Base-by-base conservation (phyloP, 805 yeast species). In the Helenozyma baotianmanensis region DNA sequence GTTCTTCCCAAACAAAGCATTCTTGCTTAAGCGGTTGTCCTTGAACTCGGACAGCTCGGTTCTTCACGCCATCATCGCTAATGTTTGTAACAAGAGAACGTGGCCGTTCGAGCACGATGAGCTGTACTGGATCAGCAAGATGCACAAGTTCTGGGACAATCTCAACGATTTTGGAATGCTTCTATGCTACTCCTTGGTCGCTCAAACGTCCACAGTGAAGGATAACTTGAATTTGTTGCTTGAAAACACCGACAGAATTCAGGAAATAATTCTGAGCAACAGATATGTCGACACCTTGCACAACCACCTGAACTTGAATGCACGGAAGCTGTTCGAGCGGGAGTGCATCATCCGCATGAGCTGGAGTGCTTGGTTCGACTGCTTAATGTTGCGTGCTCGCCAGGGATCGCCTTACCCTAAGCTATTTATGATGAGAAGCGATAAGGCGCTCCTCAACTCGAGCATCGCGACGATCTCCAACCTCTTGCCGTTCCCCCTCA, bases 101-200 rank as follows among this genome's bases (percentile, higher is more conserved):
- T 28, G 43, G 28, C 32, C 27, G 2, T 25, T 42, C 10, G 30
- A 33, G 13, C 27, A 32, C n/a, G 45, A 43, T 26, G 58, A 56
- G 23, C 18, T 30, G 4, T 34, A 33, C 24, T 58, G 63, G 62
- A 32, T 56, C 11, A 34, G 30, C 12, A 42, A 41, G 3, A 44
- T 43, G 19, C 39, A 39, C 32, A 44, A 45, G 25, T 43, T 33
- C 34, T 48, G 52, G 55, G 60, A 57, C 37, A 42, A 45, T 21
- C 47, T 57, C 19, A 51, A 51, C 29, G 52, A 52, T 14, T 41
- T 56, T 22, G 61, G 59, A 8, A 47, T 55, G 45, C 29, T 57
- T 6, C 29, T 53, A 11, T 43, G 52, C 19, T 50, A 42, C 22
- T 32, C 42, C n/a, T 42, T 58, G 31, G 26, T 46, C 11, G 31